Percentiles rank a stretch among this genome's conserved stretches.
phyloP scores from a whole-genome alignment of 73 alveolate species.

The Paramecium biaurelia region DNA sequence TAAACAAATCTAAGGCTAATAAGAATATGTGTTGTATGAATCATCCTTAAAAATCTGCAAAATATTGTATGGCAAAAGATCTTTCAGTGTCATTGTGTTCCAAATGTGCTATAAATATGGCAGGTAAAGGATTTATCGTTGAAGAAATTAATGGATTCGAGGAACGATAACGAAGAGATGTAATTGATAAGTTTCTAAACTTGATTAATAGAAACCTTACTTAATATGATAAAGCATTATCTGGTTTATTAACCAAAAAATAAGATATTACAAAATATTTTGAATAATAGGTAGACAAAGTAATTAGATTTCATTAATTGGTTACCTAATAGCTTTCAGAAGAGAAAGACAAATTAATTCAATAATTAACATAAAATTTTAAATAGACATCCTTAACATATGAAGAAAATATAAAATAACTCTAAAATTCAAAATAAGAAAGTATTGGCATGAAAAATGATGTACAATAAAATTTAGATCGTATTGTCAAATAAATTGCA shows the following conservation, averaged over 20 bases:
- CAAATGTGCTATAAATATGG: conserved; percentile 35
- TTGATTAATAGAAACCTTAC: neutral
- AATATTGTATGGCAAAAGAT: conserved; percentile 43
- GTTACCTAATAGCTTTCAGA: neutral
- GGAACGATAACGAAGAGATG: neutral
- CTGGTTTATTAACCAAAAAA: neutral
- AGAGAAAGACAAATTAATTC: neutral
- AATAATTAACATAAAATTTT: neutral
- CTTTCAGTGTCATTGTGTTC: conserved; percentile 27
- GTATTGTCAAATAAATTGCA: neutral
- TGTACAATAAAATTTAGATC: neutral
- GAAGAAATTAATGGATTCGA: neutral
- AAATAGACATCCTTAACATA: neutral
- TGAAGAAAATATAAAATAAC: neutral
- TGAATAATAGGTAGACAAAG: conserved; percentile 1
- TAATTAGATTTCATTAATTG: neutral
- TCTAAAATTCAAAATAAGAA: neutral
- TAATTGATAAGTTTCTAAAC: neutral
- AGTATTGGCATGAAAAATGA: conserved; percentile 19
- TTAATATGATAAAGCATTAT: neutral
- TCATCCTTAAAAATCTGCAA: conserved; percentile 19
- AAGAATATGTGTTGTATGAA: neutral
- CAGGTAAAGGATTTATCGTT: conserved; percentile 7
- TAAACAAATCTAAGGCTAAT: neutral
- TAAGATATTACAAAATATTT: neutral